A percentile compares a stretch with the other conserved stretches of the same genome.
Conservation (phyloP, 495 filamentous ascomycete species). For the Annulohypoxylon bovei region DNA sequence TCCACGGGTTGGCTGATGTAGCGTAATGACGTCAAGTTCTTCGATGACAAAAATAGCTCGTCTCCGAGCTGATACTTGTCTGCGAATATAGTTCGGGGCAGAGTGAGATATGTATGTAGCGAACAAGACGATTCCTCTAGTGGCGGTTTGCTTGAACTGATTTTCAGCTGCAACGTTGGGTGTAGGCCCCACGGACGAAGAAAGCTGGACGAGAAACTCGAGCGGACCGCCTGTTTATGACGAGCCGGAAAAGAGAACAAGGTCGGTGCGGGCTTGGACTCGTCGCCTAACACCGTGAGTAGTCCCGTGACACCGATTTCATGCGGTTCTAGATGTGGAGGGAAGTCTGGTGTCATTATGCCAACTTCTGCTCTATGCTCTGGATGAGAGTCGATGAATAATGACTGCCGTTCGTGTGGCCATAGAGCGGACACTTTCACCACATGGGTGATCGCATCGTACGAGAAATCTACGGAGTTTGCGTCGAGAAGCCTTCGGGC, state of each 20-base stretch:
- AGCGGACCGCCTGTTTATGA: slow-evolving; percentile 69
- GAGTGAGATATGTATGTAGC: slow-evolving; percentile 83
- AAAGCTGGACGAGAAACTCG: slow-evolving; percentile 64
- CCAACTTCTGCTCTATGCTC: slow-evolving; percentile 76
- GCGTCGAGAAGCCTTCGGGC: slow-evolving; percentile 54
- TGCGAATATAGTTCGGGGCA: slow-evolving; percentile 84
- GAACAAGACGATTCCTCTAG: slow-evolving; percentile 64
- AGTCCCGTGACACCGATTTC: slow-evolving; percentile 82
- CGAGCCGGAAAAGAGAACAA: slow-evolving; percentile 92
- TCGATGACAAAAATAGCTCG: slow-evolving; percentile 74
- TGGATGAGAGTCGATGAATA: slow-evolving; percentile 49
- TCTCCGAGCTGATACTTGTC: slow-evolving; percentile 88
- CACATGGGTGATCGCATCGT: slow-evolving; percentile 73
- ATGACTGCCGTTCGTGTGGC: slow-evolving; percentile 56
- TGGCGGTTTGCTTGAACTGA: slow-evolving; percentile 54
- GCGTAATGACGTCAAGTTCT: slow-evolving; percentile 75
- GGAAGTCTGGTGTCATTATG: slow-evolving; percentile 73
- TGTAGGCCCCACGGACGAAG: slow-evolving; percentile 83
- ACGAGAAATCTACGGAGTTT: slow-evolving; percentile 79
- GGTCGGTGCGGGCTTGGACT: slow-evolving; percentile 71
- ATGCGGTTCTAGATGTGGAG: slow-evolving; percentile 67
- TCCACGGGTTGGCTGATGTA: slow-evolving; percentile 83
- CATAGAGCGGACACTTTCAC: slow-evolving; percentile 71
- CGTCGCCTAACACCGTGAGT: slow-evolving; percentile 80
- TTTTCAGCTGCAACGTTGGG: slow-evolving; percentile 75